phyloP scores from a whole-genome alignment of 139 green algal species.

The Ettlia oleoabundans region DNA sequence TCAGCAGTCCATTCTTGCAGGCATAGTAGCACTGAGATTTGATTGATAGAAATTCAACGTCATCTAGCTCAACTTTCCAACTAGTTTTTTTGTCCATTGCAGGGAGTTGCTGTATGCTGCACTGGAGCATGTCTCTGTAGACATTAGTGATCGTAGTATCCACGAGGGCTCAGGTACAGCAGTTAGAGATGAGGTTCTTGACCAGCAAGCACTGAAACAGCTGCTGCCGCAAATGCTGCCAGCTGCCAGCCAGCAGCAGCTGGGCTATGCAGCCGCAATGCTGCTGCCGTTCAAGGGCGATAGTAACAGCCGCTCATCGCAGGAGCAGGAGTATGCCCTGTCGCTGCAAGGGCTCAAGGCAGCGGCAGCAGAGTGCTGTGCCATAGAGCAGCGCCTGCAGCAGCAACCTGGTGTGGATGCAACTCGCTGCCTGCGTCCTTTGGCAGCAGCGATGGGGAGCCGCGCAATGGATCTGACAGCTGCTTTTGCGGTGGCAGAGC shows the following conservation, averaged over 20 bases:
- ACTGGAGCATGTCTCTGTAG: too few relatives aligned
- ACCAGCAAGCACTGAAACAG: neutral
- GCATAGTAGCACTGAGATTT: too few relatives aligned
- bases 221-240: conserved; percentile 13
- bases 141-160: too few relatives aligned
- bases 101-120: too few relatives aligned
- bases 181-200: neutral
- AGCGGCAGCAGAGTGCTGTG: neutral
- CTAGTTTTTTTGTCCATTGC: too few relatives aligned
- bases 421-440: neutral
- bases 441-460: conserved; percentile 9
- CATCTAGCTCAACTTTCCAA: too few relatives aligned
- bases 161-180: too few relatives aligned
- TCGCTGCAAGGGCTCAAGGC: neutral
- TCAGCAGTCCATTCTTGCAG: too few relatives aligned
- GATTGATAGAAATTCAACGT: too few relatives aligned
- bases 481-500: neutral
- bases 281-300: neutral
- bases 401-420: neutral
- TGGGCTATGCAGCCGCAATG: neutral
- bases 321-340: neutral
- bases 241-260: neutral
- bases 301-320: too few relatives aligned
- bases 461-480: conserved; percentile 19
- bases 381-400: neutral